Percentiles rank a stretch among this genome's conserved stretches.
These are phyloP conservation scores for Elsinoe necatrix DNA, from an alignment of 2,329 filamentous ascomycete species.

Conservation along the genomic window DNA sequence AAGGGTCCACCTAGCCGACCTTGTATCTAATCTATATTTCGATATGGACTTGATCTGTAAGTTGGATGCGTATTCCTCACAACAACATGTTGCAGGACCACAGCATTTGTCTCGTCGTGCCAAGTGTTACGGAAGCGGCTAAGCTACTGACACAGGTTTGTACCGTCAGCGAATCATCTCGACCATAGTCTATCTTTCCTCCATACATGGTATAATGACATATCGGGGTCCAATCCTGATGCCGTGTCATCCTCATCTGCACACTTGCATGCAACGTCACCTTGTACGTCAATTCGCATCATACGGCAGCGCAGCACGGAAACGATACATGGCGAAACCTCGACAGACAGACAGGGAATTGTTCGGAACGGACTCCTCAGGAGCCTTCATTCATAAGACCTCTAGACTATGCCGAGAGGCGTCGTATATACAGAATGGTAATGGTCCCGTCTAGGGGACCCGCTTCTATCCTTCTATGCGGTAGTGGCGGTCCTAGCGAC, in stretches of 20 bases:
- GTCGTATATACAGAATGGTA: constrained; percentile 4
- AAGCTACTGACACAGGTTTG: not conserved
- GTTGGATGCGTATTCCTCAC: too few species aligned
- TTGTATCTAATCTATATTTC: not conserved
- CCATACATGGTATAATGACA: not conserved
- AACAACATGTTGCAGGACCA: too few species aligned
- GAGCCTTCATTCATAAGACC: not conserved
- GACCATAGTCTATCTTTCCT: not conserved
- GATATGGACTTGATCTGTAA: not conserved
- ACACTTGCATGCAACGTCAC: too few species aligned
- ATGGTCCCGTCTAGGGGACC: not conserved
- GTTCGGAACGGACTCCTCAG: constrained; percentile 1
- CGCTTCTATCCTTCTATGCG: not conserved
- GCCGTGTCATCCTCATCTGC: too few species aligned
- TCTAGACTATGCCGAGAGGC: not conserved
- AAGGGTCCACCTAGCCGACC: not conserved
- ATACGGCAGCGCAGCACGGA: too few species aligned
- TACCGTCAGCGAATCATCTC: not conserved
- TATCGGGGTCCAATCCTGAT: not conserved
- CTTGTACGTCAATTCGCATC: too few species aligned
- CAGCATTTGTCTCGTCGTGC: too few species aligned
- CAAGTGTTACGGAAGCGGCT: not conserved
- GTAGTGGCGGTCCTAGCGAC: constrained; percentile 10
- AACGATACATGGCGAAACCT: too few species aligned
- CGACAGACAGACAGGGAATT: too few species aligned